Percentiles rank a stretch among this genome's conserved stretches.
Evolutionary conservation across 805 yeast genomes (phyloP).

Genomic region (Cyberlindnera mrakii): DNA sequence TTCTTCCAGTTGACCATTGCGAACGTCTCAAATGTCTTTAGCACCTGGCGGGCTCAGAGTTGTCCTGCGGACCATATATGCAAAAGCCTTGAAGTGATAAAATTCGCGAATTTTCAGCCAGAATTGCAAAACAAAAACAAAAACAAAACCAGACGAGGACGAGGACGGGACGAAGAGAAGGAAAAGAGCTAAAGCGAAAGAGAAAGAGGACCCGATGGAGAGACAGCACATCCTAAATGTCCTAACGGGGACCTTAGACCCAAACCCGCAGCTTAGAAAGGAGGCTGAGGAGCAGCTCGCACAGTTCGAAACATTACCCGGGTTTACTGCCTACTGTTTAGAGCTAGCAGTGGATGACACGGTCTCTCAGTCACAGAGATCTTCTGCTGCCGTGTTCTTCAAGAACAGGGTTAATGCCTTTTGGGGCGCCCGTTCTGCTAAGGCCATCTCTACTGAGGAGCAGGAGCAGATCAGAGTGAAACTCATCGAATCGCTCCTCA

Average conservation of each 20-base stretch:
- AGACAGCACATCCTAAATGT: slow-evolving; percentile 43
- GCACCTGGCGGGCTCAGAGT: too few species aligned
- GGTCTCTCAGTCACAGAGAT: slow-evolving; percentile 37
- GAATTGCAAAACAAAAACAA: too few species aligned
- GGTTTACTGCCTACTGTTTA: slow-evolving; percentile 50
- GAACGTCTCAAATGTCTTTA: neutral
- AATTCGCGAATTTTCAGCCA: too few species aligned
- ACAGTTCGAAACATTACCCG: slow-evolving; percentile 48
- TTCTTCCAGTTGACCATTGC: slow-evolving; percentile 13
- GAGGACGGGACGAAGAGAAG: neutral
- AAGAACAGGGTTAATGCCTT: slow-evolving; percentile 54
- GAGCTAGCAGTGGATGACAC: slow-evolving; percentile 41
- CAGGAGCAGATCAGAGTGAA: slow-evolving; percentile 49
- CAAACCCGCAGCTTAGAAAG: slow-evolving; percentile 42
- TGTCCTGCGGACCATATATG: too few species aligned
- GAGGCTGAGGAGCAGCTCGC: slow-evolving; percentile 47
- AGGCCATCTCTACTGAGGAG: slow-evolving; percentile 38
- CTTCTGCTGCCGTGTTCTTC: slow-evolving; percentile 63
- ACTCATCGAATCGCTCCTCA: slow-evolving; percentile 46
- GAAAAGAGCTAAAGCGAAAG: neutral
- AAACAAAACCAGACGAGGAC: too few species aligned
- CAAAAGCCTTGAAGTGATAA: too few species aligned
- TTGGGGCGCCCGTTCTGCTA: slow-evolving; percentile 38
- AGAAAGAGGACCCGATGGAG: slow-evolving; percentile 25
- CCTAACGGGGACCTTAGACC: slow-evolving; percentile 49